Percentiles rank a stretch among this genome's conserved stretches.
Evolutionary conservation across 768 basidiomycete genomes (phyloP).

Genomic region (Psilocybe sp.): DNA sequence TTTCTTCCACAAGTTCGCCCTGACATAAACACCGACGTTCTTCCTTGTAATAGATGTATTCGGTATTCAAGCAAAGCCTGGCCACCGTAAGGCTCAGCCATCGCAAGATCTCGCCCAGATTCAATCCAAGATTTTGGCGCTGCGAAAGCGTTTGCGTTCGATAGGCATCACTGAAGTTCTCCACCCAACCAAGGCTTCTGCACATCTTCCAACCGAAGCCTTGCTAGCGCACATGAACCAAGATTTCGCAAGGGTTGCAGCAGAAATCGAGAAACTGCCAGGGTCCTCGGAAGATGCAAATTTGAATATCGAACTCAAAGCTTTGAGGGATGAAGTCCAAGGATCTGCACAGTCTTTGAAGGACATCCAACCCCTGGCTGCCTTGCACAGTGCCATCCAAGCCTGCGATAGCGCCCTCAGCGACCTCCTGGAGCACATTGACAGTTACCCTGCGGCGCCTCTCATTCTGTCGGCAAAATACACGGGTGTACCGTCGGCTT

Average conservation of each 20-base stretch:
- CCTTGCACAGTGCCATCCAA: slow-evolving; percentile 46
- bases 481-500: slow-evolving; percentile 35
- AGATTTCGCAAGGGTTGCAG: slow-evolving; percentile 42
- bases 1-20: not conserved
- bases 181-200: slow-evolving; percentile 39
- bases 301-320: slow-evolving; percentile 57
- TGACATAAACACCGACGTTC: not conserved
- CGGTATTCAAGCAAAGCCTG: slow-evolving; percentile 37
- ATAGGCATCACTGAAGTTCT: slow-evolving; percentile 57
- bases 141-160: slow-evolving; percentile 60
- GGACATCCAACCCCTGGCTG: slow-evolving; percentile 51
- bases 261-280: slow-evolving; percentile 48
- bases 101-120: slow-evolving; percentile 42
- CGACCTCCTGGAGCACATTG: slow-evolving; percentile 81
- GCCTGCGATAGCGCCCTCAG: slow-evolving; percentile 76
- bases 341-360: slow-evolving; percentile 46
- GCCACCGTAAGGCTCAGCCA: slow-evolving; percentile 25
- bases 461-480: slow-evolving; percentile 47
- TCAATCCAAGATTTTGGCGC: slow-evolving; percentile 44
- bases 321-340: slow-evolving; percentile 58
- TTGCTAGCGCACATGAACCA: slow-evolving; percentile 45
- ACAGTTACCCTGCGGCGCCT: slow-evolving; percentile 73
- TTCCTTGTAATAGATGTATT: slow-evolving; percentile 47
- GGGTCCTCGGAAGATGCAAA: slow-evolving; percentile 33
- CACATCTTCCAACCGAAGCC: slow-evolving; percentile 49